phyloP scores from a whole-genome alignment of 257 asterid genomes.

The Scutellaria minor region DNA sequence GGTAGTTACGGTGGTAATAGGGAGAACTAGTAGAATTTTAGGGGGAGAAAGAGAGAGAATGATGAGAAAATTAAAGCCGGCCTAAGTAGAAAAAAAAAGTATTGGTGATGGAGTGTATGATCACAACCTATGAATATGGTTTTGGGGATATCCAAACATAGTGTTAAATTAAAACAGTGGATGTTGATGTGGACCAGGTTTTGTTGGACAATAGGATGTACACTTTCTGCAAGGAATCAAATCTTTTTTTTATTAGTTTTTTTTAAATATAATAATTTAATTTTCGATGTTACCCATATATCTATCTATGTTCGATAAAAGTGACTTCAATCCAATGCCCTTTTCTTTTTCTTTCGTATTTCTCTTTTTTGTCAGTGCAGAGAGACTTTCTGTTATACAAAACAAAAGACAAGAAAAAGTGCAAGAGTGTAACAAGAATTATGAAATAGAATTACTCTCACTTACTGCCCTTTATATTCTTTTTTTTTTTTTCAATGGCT shows the following conservation, averaged over 20 bases:
- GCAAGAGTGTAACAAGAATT: too few relatives aligned
- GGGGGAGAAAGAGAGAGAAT: too few relatives aligned
- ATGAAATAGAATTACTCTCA: too few relatives aligned
- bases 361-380: slow-evolving; percentile 38
- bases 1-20: background rate
- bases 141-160: slow-evolving; percentile 28
- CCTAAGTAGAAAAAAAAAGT: background rate
- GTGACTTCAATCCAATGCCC: slow-evolving; percentile 32
- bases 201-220: slow-evolving; percentile 54
- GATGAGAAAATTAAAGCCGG: slow-evolving; percentile 22
- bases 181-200: slow-evolving; percentile 51
- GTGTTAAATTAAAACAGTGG: slow-evolving; percentile 29
- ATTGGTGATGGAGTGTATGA: slow-evolving; percentile 19
- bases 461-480: too few relatives aligned
- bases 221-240: slow-evolving; percentile 51
- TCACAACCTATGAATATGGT: slow-evolving; percentile 23
- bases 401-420: slow-evolving; percentile 32
- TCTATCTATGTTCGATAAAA: background rate
- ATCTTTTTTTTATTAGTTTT: background rate
- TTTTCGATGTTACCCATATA: slow-evolving; percentile 45
- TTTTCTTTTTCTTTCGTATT: slow-evolving; percentile 30
- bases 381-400: slow-evolving; percentile 39
- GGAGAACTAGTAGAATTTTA: too few relatives aligned
- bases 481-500: too few relatives aligned
- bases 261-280: background rate